Evolutionary conservation across 305 asterid species (phyloP).

Genomic region (Solanum hybrid): DNA sequence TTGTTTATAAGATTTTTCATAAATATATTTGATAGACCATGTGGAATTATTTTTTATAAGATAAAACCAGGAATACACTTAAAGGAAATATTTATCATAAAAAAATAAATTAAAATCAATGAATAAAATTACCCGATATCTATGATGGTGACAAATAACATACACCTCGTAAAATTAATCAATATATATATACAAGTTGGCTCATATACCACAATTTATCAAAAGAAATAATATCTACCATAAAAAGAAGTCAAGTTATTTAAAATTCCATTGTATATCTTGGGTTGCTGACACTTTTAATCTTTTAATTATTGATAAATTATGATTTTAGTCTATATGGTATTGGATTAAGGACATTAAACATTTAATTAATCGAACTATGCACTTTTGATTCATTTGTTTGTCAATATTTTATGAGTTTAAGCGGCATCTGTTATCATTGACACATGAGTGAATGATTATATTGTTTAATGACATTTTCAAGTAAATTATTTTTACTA

Average conservation of each 20-base stretch:
- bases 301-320: neutral
- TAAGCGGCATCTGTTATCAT: neutral
- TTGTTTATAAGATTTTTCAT: neutral
- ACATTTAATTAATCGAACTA: neutral
- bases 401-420: neutral
- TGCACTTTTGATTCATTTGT: neutral
- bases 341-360: neutral
- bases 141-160: neutral
- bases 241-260: neutral
- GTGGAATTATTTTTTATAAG: neutral
- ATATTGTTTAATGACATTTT: neutral
- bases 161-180: neutral
- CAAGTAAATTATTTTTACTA: neutral
- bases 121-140: neutral
- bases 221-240: neutral
- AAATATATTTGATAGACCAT: neutral
- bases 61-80: neutral
- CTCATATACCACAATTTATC: neutral
- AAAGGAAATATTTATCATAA: neutral
- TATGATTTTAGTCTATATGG: neutral
- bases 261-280: neutral
- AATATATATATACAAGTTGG: neutral
- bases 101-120: neutral
- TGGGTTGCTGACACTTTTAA: neutral
- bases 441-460: neutral